Percentiles rank a stretch among this genome's conserved stretches.
phyloP scores from a whole-genome alignment of 1,284 basidiomycete species.

The Naganishia cerealis region DNA sequence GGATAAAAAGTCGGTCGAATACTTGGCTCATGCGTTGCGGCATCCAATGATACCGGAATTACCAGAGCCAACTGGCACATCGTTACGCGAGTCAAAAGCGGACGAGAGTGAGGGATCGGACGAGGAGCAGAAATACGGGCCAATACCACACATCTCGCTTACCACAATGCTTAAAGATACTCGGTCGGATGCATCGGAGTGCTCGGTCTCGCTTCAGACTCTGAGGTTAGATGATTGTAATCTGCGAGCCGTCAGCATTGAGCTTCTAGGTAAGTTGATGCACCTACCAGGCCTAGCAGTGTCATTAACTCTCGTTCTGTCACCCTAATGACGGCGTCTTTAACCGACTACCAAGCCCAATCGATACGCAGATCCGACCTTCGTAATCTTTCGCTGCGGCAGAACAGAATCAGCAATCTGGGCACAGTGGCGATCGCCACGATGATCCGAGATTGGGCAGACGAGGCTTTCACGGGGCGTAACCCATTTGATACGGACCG shows the following conservation, averaged over 20 bases:
- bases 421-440: conserved; percentile 87
- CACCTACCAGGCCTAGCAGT: background rate
- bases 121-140: conserved; percentile 39
- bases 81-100: background rate
- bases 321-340: conserved; percentile 44
- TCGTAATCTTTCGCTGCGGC: conserved; percentile 79
- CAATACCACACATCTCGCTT: conserved; percentile 17
- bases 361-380: conserved; percentile 73
- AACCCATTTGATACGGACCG: conserved; percentile 19
- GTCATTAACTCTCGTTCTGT: background rate
- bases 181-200: background rate
- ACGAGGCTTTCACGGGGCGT: conserved; percentile 58
- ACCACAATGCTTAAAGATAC: conserved; percentile 14
- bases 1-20: conserved; percentile 80
- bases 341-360: conserved; percentile 62
- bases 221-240: conserved; percentile 79
- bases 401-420: conserved; percentile 76
- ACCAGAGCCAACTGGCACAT: background rate
- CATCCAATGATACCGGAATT: conserved; percentile 45
- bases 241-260: conserved; percentile 69
- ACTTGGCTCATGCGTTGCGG: conserved; percentile 69
- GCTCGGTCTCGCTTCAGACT: conserved; percentile 60
- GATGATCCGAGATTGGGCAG: conserved; percentile 92
- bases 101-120: conserved; percentile 30
- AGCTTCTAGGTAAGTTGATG: conserved; percentile 67